These are phyloP conservation scores for Botrytis medusae DNA, from an alignment of 2,329 filamentous ascomycete genomes.

Conservation along the genomic window DNA sequence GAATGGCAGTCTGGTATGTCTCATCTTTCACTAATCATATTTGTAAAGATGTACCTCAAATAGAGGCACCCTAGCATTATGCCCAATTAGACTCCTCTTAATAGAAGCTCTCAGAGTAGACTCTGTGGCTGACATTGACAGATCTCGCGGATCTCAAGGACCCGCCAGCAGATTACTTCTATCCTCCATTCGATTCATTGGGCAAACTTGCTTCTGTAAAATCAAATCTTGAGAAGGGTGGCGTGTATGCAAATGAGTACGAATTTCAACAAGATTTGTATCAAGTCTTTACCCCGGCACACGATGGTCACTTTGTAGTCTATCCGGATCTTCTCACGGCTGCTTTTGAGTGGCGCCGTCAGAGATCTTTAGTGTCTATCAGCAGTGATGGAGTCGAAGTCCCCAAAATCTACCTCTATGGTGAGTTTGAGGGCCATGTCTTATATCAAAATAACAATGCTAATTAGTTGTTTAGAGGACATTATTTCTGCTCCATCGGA, in stretches of 20 bases:
- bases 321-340: constrained; percentile 52
- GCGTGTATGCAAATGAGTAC: constrained; percentile 52
- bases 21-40: not conserved
- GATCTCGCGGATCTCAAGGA: constrained; percentile 44
- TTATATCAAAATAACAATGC: not conserved
- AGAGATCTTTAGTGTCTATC: constrained; percentile 56
- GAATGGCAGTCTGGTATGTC: constrained; percentile 38
- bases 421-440: constrained; percentile 35
- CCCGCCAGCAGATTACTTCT: constrained; percentile 52
- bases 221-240: constrained; percentile 42
- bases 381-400: constrained; percentile 58
- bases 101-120: not conserved
- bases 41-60: not conserved
- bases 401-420: constrained; percentile 56
- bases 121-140: constrained; percentile 22
- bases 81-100: not conserved
- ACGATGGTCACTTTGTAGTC: constrained; percentile 65
- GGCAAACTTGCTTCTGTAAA: constrained; percentile 48
- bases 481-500: constrained; percentile 44
- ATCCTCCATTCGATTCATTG: constrained; percentile 50
- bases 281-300: constrained; percentile 52
- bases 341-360: constrained; percentile 52
- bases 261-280: constrained; percentile 57
- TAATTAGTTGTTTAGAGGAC: constrained; percentile 40
- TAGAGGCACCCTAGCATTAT: not conserved